A percentile compares a stretch with the other conserved stretches of the same genome.
Evolutionary conservation across 2,329 filamentous ascomycete species (phyloP).

Genomic region (Diaporthe sp.): DNA sequence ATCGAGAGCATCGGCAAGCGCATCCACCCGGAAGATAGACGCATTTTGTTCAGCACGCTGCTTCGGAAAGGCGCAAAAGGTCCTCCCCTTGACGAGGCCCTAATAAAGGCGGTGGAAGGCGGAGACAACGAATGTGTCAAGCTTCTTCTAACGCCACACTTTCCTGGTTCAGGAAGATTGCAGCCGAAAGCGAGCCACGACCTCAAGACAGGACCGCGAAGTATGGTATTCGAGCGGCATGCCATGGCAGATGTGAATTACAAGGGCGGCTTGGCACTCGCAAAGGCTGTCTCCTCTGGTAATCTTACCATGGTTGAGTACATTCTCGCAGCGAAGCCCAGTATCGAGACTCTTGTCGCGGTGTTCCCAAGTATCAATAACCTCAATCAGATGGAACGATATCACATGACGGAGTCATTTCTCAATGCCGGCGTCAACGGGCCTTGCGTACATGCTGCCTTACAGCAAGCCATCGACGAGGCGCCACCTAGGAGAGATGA

Average conservation of each 20-base stretch:
- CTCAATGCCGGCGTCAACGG: conserved; percentile 63
- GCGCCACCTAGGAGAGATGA: conserved; percentile 63
- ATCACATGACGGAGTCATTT: conserved; percentile 65
- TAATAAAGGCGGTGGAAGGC: conserved; percentile 64
- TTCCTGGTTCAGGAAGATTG: conserved; percentile 52
- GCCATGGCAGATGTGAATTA: conserved; percentile 67
- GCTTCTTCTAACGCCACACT: conserved; percentile 64
- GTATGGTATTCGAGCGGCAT: conserved; percentile 58
- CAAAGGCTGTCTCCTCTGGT: conserved; percentile 61
- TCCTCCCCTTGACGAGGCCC: conserved; percentile 60
- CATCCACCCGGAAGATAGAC: conserved; percentile 60
- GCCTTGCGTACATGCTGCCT: conserved; percentile 61
- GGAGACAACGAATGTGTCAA: conserved; percentile 63
- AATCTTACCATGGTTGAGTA: conserved; percentile 60
- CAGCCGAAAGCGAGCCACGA: conserved; percentile 47
- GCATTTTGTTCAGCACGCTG: conserved; percentile 60
- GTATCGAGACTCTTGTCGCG: conserved; percentile 60
- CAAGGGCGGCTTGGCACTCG: conserved; percentile 65
- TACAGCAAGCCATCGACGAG: conserved; percentile 68
- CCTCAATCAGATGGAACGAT: conserved; percentile 59
- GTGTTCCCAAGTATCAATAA: conserved; percentile 64
- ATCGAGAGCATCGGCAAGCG: conserved; percentile 64
- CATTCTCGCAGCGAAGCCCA: conserved; percentile 63
- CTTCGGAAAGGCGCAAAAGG: conserved; percentile 67
- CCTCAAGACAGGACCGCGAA: conserved; percentile 48